These are phyloP conservation scores for Rhodomyrtus psidioides DNA, from an alignment of 441 rosid genomes.

Conservation along the genomic window DNA sequence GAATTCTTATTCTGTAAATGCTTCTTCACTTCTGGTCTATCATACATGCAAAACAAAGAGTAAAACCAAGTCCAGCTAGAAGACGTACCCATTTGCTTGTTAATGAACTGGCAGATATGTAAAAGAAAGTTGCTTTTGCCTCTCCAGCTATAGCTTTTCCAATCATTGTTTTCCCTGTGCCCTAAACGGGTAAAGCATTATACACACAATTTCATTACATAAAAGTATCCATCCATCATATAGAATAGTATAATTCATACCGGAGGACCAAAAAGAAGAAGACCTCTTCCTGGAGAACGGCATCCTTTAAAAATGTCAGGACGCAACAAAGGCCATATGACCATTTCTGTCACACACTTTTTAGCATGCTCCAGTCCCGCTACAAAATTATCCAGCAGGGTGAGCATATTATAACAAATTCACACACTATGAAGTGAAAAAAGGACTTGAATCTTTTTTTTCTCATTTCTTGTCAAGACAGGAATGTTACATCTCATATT, in stretches of 20 bases:
- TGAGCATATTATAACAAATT: conserved; percentile 13
- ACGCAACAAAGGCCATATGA: conserved; percentile 92
- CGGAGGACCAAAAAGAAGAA: conserved; percentile 98
- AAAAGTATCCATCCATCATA: not conserved
- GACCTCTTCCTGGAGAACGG: conserved; percentile 97
- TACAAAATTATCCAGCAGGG: conserved; percentile 22
- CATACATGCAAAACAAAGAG: not conserved
- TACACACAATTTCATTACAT: not conserved
- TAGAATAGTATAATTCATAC: conserved; percentile 30
- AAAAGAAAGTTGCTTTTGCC: conserved; percentile 96
- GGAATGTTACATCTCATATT: conserved; percentile 11
- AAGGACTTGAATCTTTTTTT: not conserved
- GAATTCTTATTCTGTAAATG: not conserved
- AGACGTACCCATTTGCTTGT: conserved; percentile 93
- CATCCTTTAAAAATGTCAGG: conserved; percentile 94
- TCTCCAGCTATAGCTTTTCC: conserved; percentile 99
- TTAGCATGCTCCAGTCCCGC: conserved; percentile 99
- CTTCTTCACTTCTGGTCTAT: not conserved
- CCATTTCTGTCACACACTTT: conserved; percentile 97
- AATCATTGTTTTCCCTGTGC: conserved; percentile 97
- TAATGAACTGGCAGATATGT: conserved; percentile 94
- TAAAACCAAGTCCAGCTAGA: not conserved
- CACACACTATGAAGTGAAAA: conserved; percentile 1
- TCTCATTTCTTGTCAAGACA: not conserved
- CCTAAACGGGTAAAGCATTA: conserved; percentile 35